Base-by-base conservation (phyloP, 345 rosid species). In the Capsella bursapastoris region DNA sequence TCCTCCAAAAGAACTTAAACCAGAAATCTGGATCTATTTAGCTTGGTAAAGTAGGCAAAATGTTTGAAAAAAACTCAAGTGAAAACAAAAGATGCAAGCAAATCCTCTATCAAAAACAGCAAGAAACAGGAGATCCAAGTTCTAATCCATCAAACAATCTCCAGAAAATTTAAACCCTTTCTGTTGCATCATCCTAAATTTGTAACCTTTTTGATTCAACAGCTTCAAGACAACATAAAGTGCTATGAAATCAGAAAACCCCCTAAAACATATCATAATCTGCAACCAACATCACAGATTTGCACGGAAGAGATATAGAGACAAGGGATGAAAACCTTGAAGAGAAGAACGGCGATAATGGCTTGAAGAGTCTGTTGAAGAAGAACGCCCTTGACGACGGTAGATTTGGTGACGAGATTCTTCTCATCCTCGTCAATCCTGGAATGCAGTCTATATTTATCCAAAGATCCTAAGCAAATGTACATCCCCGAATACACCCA, bases 401-500 rank as follows among this genome's bases (percentile, higher is more conserved):
- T 79, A 4, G 63, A 49, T 79, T 94, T 91, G 28, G 96, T 79
- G 2, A 88, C 97, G 82, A 89, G 87, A 81, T 91, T 91, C 79
- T 91, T 94, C 77, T 76, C 85, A 58, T 89, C 95, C 61, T 94
- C 97, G 9, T 94, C 98, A 52, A 72, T 68, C 80, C 82, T 88
- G 2, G 92, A 78, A 61, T 94, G 98, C 83, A 94, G 79, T 72
- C 98, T 83, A 66, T 88, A 91, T 64, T 79, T 84, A 40, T 90
- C 85, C 61, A 86, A 72, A 32, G 68, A 77, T 12, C 91, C 97
- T 59, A 91, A 66, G 31, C 70, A 28, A 31, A 86, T 64, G 61
- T 91, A 91, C 6, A 90, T 25, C 43, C 98, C 97, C 3, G 96
- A 90, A 79, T 94, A 94, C 12, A 82, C 67, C 97, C 98, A 94